phyloP scores from a whole-genome alignment of 768 basidiomycete species.

The Steccherinum ochraceum region DNA sequence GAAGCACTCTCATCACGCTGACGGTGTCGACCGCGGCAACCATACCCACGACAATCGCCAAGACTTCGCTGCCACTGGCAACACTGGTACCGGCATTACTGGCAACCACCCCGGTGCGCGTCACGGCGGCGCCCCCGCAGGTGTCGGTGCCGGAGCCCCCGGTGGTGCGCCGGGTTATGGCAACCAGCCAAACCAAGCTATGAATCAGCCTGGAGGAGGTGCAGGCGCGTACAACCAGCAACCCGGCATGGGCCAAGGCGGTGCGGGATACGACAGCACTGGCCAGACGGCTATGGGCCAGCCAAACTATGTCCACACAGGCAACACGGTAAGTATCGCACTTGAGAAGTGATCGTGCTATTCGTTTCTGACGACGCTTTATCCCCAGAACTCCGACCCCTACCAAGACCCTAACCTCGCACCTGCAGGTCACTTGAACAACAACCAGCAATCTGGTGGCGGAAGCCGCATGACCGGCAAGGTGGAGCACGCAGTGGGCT shows the following conservation, averaged over 20 bases:
- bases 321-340: too few species aligned
- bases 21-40: background rate
- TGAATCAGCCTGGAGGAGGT: too few species aligned
- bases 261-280: background rate
- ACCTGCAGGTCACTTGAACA: slow-evolving; percentile 15
- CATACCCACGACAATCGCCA: background rate
- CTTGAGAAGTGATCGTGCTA: too few species aligned
- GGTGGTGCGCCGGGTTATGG: background rate
- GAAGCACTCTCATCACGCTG: too few species aligned
- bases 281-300: too few species aligned
- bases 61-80: background rate
- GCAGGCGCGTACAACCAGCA: background rate
- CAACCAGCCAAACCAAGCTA: too few species aligned
- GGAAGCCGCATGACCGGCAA: slow-evolving; percentile 38
- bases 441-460: slow-evolving; percentile 12
- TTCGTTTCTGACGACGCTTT: too few species aligned
- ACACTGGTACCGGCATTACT: too few species aligned
- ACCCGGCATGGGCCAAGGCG: background rate
- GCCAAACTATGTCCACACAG: too few species aligned
- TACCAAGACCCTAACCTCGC: slow-evolving; percentile 12
- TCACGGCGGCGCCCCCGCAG: background rate
- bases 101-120: too few species aligned
- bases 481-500: slow-evolving; percentile 40
- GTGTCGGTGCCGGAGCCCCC: background rate
- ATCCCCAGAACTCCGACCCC: too few species aligned